Evolutionary conservation across 352 stramenopile genomes (phyloP), one percentile per base, ranked within the genome.

Genomic region (Phytophthora sp.): DNA sequence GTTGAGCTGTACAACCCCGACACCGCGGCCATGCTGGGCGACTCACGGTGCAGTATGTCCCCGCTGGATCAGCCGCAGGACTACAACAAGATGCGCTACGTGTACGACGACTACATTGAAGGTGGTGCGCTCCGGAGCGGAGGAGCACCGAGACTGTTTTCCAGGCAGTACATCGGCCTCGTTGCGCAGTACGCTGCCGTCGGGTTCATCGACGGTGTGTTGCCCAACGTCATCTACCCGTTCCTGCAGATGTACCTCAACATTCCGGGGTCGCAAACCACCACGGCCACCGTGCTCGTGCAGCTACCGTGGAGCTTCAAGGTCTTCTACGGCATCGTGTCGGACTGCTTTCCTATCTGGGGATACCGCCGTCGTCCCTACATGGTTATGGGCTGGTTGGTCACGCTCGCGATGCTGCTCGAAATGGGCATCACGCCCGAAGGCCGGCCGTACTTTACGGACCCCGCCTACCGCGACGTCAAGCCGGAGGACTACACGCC

Each of bases 241-340:
- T 87, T 85, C 55, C 50, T 89, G 35, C 66, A 74, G 50, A 76
- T 79, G 49, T 87, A 87, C 58, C 69, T 87, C 52, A 89, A 85
- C 51, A 75, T 84, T 30, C 62, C 71, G 1, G 79, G 73, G 4
- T 72, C 76, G 17, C 64, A 77, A 31, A 79, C 74, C 0, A 76
- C 79, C 2, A 72, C 79, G 7, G 78, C 74, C 1, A 35, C 54
- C 8, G 74, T 75, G 12, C 65, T 87, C 3, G 72, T 89, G 10
- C 66, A 76, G 20, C 34, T 89, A 1, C 76, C 74, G 1, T 89
- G 78, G 76, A 85, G 71, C 38, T 87, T 89, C 39, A 89, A 89
- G 59, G 69, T 87, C 7, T 82, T 88, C 45, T 71, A 84, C 44
- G 77, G 77, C 21, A 80, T 91, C n/a, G 17, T 91, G 5, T 81